These are phyloP conservation scores for Fagopyrum tataricum DNA, from an alignment of 148 eudicot species.

Conservation along the genomic window DNA sequence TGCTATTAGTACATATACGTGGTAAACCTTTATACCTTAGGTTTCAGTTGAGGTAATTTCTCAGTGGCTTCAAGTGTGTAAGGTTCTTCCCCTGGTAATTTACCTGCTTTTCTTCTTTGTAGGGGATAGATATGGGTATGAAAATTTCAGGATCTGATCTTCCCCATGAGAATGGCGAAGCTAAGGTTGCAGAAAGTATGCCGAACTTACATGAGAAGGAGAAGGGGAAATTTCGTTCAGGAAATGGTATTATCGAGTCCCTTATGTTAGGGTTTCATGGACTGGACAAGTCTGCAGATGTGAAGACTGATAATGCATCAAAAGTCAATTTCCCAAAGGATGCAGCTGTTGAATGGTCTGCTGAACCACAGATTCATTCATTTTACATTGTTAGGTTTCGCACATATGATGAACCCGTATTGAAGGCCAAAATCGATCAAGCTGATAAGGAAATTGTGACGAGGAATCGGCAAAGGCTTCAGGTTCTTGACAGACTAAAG, in stretches of 20 bases:
- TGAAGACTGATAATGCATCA: slow-evolving; percentile 31
- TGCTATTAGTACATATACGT: not conserved
- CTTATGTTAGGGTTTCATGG: slow-evolving; percentile 66
- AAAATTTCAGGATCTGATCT: slow-evolving; percentile 56
- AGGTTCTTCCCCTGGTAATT: not conserved
- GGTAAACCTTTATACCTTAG: not conserved
- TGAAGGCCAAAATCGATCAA: slow-evolving; percentile 48
- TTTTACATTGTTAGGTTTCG: slow-evolving; percentile 62
- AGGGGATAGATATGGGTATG: slow-evolving; percentile 21
- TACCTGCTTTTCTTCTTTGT: not conserved
- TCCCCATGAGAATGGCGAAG: slow-evolving; percentile 32
- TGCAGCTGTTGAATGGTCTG: slow-evolving; percentile 89
- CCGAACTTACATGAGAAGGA: slow-evolving; percentile 25
- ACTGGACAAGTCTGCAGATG: slow-evolving; percentile 33
- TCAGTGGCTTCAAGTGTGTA: not conserved
- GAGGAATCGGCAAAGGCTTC: slow-evolving; percentile 35
- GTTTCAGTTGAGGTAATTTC: not conserved
- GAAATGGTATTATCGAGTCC: slow-evolving; percentile 23
- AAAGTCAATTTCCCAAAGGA: slow-evolving; percentile 49
- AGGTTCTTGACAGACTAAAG: slow-evolving; percentile 42
- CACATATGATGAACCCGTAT: slow-evolving; percentile 52
- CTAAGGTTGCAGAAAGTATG: slow-evolving; percentile 19
- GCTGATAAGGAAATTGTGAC: slow-evolving; percentile 56
- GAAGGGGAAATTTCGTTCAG: slow-evolving; percentile 28
- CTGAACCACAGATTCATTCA: slow-evolving; percentile 38